Evolutionary conservation across 257 asterid genomes (phyloP).

Genomic region (Prunella vulgaris): DNA sequence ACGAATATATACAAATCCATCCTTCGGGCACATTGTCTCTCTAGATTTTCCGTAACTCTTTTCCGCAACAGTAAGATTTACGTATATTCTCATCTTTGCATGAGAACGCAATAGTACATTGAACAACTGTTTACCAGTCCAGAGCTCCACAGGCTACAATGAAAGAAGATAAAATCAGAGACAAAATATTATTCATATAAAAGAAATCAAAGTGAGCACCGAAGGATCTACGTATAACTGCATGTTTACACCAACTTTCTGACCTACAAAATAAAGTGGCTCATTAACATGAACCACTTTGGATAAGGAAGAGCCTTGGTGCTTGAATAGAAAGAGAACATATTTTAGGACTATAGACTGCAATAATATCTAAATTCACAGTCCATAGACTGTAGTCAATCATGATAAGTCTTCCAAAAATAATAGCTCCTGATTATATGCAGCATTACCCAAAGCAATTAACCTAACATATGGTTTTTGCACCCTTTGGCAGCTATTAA

Average conservation of each 20-base stretch:
- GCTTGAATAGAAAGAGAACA: background rate
- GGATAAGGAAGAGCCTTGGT: background rate
- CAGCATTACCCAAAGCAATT: conserved; percentile 2
- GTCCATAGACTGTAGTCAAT: background rate
- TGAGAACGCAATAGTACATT: conserved; percentile 70
- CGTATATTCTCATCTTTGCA: conserved; percentile 71
- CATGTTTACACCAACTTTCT: background rate
- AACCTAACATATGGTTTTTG: conserved; percentile 2
- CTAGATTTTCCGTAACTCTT: conserved; percentile 46
- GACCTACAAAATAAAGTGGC: conserved; percentile 5
- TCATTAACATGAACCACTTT: conserved; percentile 16
- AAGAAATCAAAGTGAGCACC: background rate
- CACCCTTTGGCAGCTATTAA: background rate
- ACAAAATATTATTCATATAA: background rate
- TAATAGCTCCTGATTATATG: background rate
- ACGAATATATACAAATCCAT: conserved; percentile 86
- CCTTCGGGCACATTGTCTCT: conserved; percentile 86
- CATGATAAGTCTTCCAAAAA: background rate
- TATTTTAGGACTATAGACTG: background rate
- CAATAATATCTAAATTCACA: background rate
- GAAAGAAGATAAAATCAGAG: conserved; percentile 14
- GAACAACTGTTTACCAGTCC: conserved; percentile 96
- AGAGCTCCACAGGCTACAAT: conserved; percentile 87
- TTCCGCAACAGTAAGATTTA: conserved; percentile 80
- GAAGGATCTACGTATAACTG: conserved; percentile 4